Percentiles rank a stretch among this genome's conserved stretches.
Evolutionary conservation across 768 basidiomycete genomes (phyloP).

Genomic region (Suillus fuscotomentosus): DNA sequence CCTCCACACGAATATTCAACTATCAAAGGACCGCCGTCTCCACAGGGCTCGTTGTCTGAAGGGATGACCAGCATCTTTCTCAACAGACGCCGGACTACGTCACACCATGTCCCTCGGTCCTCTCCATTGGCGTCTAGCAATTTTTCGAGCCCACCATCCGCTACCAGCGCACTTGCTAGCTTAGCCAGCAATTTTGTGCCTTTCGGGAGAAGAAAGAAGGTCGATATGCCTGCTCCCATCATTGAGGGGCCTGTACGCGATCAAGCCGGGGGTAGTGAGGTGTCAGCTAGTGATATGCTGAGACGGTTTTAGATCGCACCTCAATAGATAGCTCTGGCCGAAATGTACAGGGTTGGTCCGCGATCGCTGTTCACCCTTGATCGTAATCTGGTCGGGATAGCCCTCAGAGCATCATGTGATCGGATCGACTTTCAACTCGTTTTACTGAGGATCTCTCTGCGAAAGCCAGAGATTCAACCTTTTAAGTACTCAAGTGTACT

Average conservation of each 20-base stretch:
- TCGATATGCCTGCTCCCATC: slow-evolving; percentile 23
- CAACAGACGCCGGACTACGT: slow-evolving; percentile 56
- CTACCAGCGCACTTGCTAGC: slow-evolving; percentile 53
- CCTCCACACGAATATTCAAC: slow-evolving; percentile 27
- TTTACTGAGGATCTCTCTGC: not conserved
- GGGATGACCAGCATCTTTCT: slow-evolving; percentile 49
- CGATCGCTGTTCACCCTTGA: not conserved
- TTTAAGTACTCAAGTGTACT: not conserved
- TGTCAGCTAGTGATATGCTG: slow-evolving; percentile 41
- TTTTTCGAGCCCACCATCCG: slow-evolving; percentile 29
- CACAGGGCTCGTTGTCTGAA: slow-evolving; percentile 60
- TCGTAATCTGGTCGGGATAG: not conserved
- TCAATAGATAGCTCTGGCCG: not conserved
- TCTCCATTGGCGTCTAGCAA: slow-evolving; percentile 41
- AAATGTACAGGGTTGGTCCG: not conserved
- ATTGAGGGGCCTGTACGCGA: slow-evolving; percentile 17
- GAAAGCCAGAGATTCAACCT: not conserved
- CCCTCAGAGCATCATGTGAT: not conserved
- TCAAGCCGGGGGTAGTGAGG: slow-evolving; percentile 19
- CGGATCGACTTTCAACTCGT: not conserved
- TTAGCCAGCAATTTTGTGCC: slow-evolving; percentile 64
- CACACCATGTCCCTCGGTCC: slow-evolving; percentile 53
- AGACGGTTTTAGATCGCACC: slow-evolving; percentile 18
- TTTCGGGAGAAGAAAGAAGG: slow-evolving; percentile 55
- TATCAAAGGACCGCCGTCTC: slow-evolving; percentile 50